phyloP scores from a whole-genome alignment of 2,329 filamentous ascomycete genomes.

The Fusarium tanahbumbuense region DNA sequence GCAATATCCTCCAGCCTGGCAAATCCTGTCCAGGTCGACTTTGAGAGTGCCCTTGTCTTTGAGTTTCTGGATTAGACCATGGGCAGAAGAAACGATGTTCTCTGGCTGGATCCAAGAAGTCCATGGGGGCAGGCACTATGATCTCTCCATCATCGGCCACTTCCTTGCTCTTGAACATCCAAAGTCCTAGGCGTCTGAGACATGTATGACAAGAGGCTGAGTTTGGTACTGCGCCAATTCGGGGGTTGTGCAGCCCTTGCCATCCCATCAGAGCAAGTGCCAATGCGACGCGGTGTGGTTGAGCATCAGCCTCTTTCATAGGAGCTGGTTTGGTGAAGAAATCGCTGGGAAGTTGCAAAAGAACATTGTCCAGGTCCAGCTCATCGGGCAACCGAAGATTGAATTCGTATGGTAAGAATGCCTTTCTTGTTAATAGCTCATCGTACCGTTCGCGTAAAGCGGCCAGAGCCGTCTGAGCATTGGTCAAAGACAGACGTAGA shows the following conservation, averaged over 20 bases:
- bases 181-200: conserved; percentile 87
- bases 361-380: conserved; percentile 62
- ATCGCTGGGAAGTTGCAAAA: conserved; percentile 62
- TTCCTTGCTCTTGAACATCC: conserved; percentile 88
- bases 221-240: conserved; percentile 72
- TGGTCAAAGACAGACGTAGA: conserved; percentile 71
- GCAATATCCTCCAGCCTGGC: conserved; percentile 67
- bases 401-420: conserved; percentile 71
- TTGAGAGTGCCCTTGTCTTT: conserved; percentile 58
- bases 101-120: conserved; percentile 73
- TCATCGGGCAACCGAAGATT: conserved; percentile 68
- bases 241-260: conserved; percentile 70
- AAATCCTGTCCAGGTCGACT: conserved; percentile 52
- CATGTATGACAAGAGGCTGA: conserved; percentile 86
- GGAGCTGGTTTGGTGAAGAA: conserved; percentile 65
- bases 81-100: conserved; percentile 89
- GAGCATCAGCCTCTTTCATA: conserved; percentile 40
- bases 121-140: conserved; percentile 70
- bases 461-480: conserved; percentile 68
- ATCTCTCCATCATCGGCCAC: conserved; percentile 66
- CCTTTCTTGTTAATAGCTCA: conserved; percentile 65
- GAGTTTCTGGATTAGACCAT: conserved; percentile 75
- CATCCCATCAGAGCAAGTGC: conserved; percentile 79
- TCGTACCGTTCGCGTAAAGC: conserved; percentile 73
- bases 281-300: conserved; percentile 71